Evolutionary conservation across 805 yeast genomes (phyloP).

Genomic region (Wickerhamia fluorescens): DNA sequence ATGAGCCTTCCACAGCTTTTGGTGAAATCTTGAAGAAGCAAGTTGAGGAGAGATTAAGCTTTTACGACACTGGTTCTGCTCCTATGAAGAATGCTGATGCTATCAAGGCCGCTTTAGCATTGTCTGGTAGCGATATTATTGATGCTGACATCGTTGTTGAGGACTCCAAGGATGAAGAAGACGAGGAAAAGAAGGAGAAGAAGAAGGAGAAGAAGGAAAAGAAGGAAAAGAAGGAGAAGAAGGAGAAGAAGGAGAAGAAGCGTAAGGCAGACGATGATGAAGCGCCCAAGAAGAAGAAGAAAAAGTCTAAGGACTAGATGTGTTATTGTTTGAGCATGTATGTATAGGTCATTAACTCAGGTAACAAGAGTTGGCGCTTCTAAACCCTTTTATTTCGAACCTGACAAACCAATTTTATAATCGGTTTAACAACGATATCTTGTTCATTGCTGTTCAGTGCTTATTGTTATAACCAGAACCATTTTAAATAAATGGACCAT

Average conservation of each 20-base stretch:
- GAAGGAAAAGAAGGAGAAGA: constrained; percentile 27
- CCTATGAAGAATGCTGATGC: constrained; percentile 96
- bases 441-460: too few relatives aligned
- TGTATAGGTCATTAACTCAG: too few relatives aligned
- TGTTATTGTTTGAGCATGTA: too few relatives aligned
- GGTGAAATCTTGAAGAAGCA: constrained; percentile 90
- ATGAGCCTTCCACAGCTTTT: constrained; percentile 83
- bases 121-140: constrained; percentile 46
- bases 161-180: constrained; percentile 13
- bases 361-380: too few relatives aligned
- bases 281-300: constrained; percentile 31
- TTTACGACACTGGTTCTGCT: constrained; percentile 93
- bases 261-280: constrained; percentile 28
- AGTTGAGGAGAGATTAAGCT: constrained; percentile 95
- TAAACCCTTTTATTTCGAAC: too few relatives aligned
- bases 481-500: too few relatives aligned
- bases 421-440: too few relatives aligned
- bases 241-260: constrained; percentile 28
- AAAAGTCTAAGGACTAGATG: constrained; percentile 27
- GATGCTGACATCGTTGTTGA: constrained; percentile 26
- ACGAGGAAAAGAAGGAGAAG: constrained; percentile 18
- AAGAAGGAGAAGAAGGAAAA: constrained; percentile 23
- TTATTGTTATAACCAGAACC: too few relatives aligned
- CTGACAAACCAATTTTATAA: too few relatives aligned
- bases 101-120: constrained; percentile 81